phyloP scores from a whole-genome alignment of 345 rosid species.

The Bruguiera sexangula region DNA sequence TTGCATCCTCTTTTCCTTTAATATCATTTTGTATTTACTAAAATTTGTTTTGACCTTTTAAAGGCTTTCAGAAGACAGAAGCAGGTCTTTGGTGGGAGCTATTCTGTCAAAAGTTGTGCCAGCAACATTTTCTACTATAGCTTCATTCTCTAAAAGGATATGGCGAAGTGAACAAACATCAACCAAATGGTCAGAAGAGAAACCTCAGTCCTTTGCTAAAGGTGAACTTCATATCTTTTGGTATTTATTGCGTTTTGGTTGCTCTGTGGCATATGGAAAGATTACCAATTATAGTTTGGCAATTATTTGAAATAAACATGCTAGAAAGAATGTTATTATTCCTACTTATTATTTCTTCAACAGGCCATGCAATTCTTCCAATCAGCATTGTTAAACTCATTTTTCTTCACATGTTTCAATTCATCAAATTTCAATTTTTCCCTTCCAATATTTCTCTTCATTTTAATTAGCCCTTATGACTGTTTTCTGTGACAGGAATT shows the following conservation, averaged over 20 bases:
- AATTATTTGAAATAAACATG: too few species aligned
- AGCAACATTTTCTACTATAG: constrained; percentile 85
- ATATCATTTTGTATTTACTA: constrained; percentile 1
- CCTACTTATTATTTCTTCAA: not conserved
- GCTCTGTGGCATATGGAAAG: not conserved
- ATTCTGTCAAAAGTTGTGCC: constrained; percentile 93
- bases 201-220: constrained; percentile 81
- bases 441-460: not conserved
- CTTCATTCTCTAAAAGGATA: constrained; percentile 81
- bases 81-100: constrained; percentile 84
- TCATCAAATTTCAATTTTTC: not conserved
- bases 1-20: not conserved
- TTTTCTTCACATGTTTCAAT: not conserved
- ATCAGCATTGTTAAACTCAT: not conserved
- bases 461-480: not conserved
- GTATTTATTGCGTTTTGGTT: not conserved
- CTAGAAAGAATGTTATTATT: too few species aligned
- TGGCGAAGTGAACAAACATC: constrained; percentile 76
- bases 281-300: too few species aligned
- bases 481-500: not conserved
- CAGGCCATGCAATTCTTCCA: not conserved
- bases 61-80: constrained; percentile 92
- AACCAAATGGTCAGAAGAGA: constrained; percentile 53
- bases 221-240: constrained; percentile 37
- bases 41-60: constrained; percentile 20